A percentile compares a stretch with the other conserved stretches of the same genome.
These are phyloP conservation scores for Colletotrichum eleusines DNA, from an alignment of 2,329 filamentous ascomycete species.

Conservation along the genomic window DNA sequence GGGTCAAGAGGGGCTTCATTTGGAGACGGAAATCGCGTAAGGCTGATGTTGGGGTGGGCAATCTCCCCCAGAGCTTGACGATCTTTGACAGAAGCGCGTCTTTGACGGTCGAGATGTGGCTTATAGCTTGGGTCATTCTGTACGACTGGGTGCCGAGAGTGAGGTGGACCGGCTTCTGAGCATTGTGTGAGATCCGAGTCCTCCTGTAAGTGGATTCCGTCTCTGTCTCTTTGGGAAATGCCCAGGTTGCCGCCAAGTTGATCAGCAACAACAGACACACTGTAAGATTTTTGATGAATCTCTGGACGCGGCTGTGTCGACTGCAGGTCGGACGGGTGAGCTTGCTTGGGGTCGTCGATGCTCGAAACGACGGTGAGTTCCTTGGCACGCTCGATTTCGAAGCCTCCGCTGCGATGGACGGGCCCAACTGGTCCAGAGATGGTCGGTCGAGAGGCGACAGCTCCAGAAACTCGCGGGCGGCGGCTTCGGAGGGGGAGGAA, in stretches of 20 bases:
- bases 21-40: neutral
- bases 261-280: neutral
- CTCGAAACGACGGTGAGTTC: constrained; percentile 51
- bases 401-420: constrained; percentile 53
- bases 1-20: neutral
- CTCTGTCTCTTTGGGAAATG: neutral
- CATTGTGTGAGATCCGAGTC: neutral
- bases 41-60: constrained; percentile 12
- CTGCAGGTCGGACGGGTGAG: neutral
- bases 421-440: constrained; percentile 55
- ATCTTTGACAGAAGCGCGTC: constrained; percentile 10
- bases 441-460: neutral
- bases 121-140: neutral
- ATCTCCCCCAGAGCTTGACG: constrained; percentile 32
- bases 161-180: constrained; percentile 33
- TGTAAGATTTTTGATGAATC: neutral
- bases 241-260: neutral
- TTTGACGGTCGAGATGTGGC: constrained; percentile 6
- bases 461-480: constrained; percentile 1
- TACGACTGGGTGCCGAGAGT: neutral
- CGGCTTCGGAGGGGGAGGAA: constrained; percentile 29
- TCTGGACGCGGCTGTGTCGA: neutral
- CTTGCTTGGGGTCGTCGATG: constrained; percentile 45
- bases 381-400: constrained; percentile 52
- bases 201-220: neutral